phyloP scores from a whole-genome alignment of 495 filamentous ascomycete genomes.

The Apiosordaria backusii region DNA sequence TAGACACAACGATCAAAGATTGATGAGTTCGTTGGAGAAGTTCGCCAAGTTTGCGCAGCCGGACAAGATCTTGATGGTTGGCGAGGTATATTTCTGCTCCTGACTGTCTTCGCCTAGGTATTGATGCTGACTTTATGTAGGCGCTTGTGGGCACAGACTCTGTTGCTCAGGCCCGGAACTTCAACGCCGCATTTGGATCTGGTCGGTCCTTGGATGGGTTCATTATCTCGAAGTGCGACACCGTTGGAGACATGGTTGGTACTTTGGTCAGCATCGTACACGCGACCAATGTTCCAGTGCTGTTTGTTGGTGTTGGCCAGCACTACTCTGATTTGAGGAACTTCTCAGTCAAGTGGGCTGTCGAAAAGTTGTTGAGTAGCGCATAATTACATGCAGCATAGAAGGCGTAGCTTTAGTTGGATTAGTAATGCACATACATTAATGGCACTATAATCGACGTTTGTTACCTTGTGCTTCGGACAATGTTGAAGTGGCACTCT shows the following conservation, averaged over 20 bases:
- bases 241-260: constrained; percentile 97
- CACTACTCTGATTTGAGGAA: constrained; percentile 95
- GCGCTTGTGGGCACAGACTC: constrained; percentile 92
- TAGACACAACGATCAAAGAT: constrained; percentile 87
- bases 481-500: too few species aligned
- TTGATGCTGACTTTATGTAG: constrained; percentile 30
- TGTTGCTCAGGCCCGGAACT: constrained; percentile 91
- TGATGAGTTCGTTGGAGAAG: constrained; percentile 95
- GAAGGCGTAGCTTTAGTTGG: background rate
- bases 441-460: background rate
- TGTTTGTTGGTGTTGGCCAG: constrained; percentile 92
- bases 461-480: too few species aligned
- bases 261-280: constrained; percentile 96
- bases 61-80: constrained; percentile 99
- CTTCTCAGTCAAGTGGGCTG: constrained; percentile 88
- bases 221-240: constrained; percentile 98
- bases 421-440: background rate
- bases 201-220: constrained; percentile 84
- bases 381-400: constrained; percentile 3
- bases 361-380: constrained; percentile 63
- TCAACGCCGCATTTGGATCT: constrained; percentile 85
- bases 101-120: background rate
- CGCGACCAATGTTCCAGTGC: constrained; percentile 90
- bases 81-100: constrained; percentile 55
- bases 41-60: constrained; percentile 93